Conservation (phyloP, 169 alveolate genomes). For the Hepatocystis sp. region DNA sequence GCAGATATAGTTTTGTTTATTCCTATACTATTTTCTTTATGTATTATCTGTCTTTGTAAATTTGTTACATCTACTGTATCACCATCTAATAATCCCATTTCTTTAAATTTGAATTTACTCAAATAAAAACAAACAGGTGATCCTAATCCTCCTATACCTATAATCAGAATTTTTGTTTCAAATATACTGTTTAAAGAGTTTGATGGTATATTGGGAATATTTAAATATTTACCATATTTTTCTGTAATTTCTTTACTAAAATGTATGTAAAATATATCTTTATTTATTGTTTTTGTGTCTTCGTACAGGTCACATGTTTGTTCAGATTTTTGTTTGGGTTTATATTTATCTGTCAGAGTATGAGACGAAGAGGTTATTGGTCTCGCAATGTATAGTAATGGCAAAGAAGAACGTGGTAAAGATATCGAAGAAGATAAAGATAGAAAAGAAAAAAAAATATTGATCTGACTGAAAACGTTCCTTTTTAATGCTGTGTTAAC, state of each 20-base stretch:
- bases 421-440: neutral
- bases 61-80: slow-evolving; percentile 87
- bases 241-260: slow-evolving; percentile 42
- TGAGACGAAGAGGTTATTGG: too few species aligned
- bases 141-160: slow-evolving; percentile 99
- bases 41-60: slow-evolving; percentile 89
- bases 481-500: too few species aligned
- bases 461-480: too few species aligned
- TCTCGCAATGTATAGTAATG: too few species aligned
- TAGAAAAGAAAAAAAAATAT: neutral
- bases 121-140: slow-evolving; percentile 95
- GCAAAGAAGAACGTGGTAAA: too few species aligned
- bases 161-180: slow-evolving; percentile 91
- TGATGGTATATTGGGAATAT: slow-evolving; percentile 32
- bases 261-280: slow-evolving; percentile 34
- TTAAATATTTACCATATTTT: slow-evolving; percentile 34
- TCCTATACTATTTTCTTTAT: slow-evolving; percentile 82
- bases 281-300: slow-evolving; percentile 5
- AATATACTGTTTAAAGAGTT: slow-evolving; percentile 54
- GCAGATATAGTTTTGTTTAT: slow-evolving; percentile 88
- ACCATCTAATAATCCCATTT: slow-evolving; percentile 89
- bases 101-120: slow-evolving; percentile 95
- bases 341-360: too few species aligned
- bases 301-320: too few species aligned
- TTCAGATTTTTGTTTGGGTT: too few species aligned